Conservation (phyloP, 495 filamentous ascomycete genomes). For the Penicillium psychrofluorescens region DNA sequence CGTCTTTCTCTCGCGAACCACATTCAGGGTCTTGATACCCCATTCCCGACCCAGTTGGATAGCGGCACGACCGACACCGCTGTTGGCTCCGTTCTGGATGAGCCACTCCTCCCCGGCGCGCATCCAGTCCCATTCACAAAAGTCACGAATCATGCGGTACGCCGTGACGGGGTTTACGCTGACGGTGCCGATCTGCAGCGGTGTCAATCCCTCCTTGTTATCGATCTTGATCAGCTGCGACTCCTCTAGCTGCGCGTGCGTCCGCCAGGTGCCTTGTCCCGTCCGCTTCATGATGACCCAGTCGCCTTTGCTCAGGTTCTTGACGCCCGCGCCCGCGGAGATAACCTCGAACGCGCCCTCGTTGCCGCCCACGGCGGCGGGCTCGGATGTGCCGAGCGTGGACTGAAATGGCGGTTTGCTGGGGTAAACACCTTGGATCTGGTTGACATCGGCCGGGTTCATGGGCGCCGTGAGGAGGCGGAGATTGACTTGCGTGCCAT, state of each 20-base stretch:
- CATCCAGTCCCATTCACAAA: conserved; percentile 51
- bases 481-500: conserved; percentile 54
- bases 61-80: conserved; percentile 79
- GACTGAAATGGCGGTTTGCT: conserved; percentile 67
- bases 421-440: conserved; percentile 95
- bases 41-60: conserved; percentile 78
- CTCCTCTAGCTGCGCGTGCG: conserved; percentile 70
- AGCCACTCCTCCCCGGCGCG: conserved; percentile 64
- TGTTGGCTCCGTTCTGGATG: conserved; percentile 94
- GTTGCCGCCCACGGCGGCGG: conserved; percentile 75
- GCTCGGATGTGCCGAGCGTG: conserved; percentile 62
- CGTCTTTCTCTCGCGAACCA: conserved; percentile 63
- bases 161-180: conserved; percentile 89
- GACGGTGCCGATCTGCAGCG: conserved; percentile 74
- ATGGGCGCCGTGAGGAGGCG: conserved; percentile 82
- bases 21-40: conserved; percentile 82
- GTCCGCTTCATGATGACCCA: conserved; percentile 84
- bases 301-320: conserved; percentile 60
- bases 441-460: conserved; percentile 96
- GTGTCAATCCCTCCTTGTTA: conserved; percentile 58
- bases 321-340: conserved; percentile 51
- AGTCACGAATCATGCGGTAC: conserved; percentile 86
- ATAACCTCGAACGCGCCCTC: conserved; percentile 87
- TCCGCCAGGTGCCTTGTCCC: conserved; percentile 86
- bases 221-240: conserved; percentile 58